Evolutionary conservation across 1,139 yeast genomes (phyloP), one percentile per base, ranked within the genome.

Genomic region (Taiozyma sp.): DNA sequence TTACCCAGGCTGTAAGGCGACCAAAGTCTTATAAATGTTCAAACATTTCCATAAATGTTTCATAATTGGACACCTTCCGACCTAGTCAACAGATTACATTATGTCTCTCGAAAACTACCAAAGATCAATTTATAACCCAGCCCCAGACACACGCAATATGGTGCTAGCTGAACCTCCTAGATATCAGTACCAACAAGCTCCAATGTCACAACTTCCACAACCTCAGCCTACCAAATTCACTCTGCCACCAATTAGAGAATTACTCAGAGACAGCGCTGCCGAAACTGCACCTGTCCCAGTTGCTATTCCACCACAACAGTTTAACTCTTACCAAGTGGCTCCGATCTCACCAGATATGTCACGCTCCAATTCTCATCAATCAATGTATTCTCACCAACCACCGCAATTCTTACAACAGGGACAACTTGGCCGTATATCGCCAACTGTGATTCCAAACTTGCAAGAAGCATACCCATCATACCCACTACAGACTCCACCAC

Each of bases 171-270:
- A 56, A 35, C 59, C 62, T 11, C 19, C 54, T 6, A 53, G 53
- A 43, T 52, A 55, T 43, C 49, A 59, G 3, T 53, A 59, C 16
- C 45, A 34, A 9, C 48, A 45, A 6, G 30, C 40, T 11, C 30
- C 42, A 24, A 28, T 32, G 21, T 22, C 32, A 10, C 45, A 32
- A 24, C 11, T 24, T 16, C 28, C 29, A 3, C 53, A 52, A 30
- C 51, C 53, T 29, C 41, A 37, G 24, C 41, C 41, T 13, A 8
- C 41, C 14, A 50, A 56, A 16, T 54, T 60, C 19, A 54, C 63
- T 1, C 45, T 60, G n/a, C 63, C 63, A 4, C 58, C 63, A 7
- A 60, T 60, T 26, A 60, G 61, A 50, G 63, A 59, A 34, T 50
- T 60, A 6, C 37, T 60, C 35, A 58, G 50, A 32, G 53, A 54